Conservation (phyloP, 108 stramenopile genomes). For the Epithemia pelagica region DNA sequence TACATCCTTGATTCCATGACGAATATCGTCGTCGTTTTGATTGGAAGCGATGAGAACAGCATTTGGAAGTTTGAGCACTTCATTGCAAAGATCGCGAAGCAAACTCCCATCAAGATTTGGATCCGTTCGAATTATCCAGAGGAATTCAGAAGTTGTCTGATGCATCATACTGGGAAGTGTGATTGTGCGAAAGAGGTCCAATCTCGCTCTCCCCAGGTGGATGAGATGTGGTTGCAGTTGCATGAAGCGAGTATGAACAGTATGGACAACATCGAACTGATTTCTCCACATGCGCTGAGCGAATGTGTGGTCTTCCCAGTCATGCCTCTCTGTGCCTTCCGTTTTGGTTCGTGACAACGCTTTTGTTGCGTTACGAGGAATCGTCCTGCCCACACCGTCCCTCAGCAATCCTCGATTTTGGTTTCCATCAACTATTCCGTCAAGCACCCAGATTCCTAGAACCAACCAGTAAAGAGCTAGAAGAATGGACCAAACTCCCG, state of each 20-base stretch:
- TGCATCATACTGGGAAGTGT: constrained; percentile 36
- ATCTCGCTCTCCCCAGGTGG: constrained; percentile 31
- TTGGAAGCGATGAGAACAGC: constrained; percentile 34
- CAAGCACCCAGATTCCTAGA: too few relatives aligned
- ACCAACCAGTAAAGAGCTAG: too few relatives aligned
- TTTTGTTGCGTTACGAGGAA: too few relatives aligned
- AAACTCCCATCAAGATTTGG: constrained; percentile 21
- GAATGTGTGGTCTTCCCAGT: too few relatives aligned
- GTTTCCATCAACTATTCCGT: too few relatives aligned
- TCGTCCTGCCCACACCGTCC: too few relatives aligned
- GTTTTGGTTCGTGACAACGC: too few relatives aligned
- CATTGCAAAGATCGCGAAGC: neutral
- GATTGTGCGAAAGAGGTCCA: constrained; percentile 38
- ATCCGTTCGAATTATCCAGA: constrained; percentile 50
- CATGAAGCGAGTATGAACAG: constrained; percentile 27
- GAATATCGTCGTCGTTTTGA: constrained; percentile 10
- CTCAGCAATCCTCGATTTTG: too few relatives aligned
- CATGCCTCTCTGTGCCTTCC: too few relatives aligned
- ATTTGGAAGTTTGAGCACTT: constrained; percentile 17
- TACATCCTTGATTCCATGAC: neutral
- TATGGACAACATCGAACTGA: neutral
- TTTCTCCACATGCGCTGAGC: too few relatives aligned
- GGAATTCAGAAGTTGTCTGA: constrained; percentile 31
- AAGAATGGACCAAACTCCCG: too few relatives aligned
- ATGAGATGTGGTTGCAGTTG: constrained; percentile 39